Evolutionary conservation across 768 basidiomycete species (phyloP), one percentile per base, ranked within the genome.

Genomic region (Dictyophora rubrovolvata): DNA sequence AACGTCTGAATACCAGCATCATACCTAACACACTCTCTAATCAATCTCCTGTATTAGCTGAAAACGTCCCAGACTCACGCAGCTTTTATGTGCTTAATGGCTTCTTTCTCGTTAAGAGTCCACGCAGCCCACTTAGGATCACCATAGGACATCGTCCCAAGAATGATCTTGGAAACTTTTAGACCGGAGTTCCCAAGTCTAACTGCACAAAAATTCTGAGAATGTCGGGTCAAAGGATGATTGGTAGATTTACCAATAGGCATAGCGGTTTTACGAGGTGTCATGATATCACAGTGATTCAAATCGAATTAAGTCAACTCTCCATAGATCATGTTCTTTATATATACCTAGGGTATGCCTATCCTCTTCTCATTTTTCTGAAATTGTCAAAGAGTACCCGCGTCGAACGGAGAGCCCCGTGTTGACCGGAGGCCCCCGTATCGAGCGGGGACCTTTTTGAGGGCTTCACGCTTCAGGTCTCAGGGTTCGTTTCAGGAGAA

Each of bases 71-170:
- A 10, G 33, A 63, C 75, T 60, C 67, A 81, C 55, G 81, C 82
- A 2, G 70, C 68, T 63, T 77, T 76, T 35, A 82, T 72, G 56
- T 81, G 75, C 54, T 80, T 64, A 8, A 77, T 54, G 0, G 72
- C 69, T 54, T 75, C 69, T 53, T 77, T 76, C 60, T 80, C 77
- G 1, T 72, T 73, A 23, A 79, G 61, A 8, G 82, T 74, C 82
- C 81, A 83, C n/a, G 46, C 46, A 63, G 79, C 75, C 79, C 83
- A 84, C 14, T 77, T 72, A 12, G 76, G 70, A 12, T 66, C 66
- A 22, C 78, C 83, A 63, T 83, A 85, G n/a, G 74, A 72, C 83
- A 84, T 82, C 37, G 75, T 77, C 1, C 85, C 86, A 0, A 87
- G 72, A 47, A 86, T 84, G 53, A 86, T 74, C 68, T 76, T 80